Evolutionary conservation across 768 basidiomycete genomes (phyloP).

Genomic region (Tylopilus subfusipes): DNA sequence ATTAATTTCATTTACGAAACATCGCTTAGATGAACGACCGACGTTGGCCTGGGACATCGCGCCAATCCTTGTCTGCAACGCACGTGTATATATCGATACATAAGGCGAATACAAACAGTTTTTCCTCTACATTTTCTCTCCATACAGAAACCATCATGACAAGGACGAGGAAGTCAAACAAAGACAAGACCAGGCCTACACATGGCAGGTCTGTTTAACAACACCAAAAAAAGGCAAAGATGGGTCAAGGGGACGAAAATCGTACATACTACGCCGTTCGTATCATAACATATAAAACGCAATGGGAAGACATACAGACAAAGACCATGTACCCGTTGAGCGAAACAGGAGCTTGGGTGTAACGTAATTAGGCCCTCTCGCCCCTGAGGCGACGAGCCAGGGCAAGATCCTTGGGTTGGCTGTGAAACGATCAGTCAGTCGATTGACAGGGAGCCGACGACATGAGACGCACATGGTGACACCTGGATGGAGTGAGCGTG

Average conservation of each 20-base stretch:
- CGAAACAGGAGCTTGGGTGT: background rate
- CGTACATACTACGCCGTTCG: constrained; percentile 31
- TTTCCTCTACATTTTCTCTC: constrained; percentile 18
- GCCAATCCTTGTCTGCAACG: constrained; percentile 13
- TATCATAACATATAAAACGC: constrained; percentile 24
- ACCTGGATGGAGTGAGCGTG: constrained; percentile 29
- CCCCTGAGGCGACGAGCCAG: constrained; percentile 84
- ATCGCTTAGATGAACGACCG: background rate
- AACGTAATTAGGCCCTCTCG: constrained; percentile 59
- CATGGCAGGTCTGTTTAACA: background rate
- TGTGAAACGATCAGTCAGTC: constrained; percentile 30
- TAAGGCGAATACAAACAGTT: constrained; percentile 26
- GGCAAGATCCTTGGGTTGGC: constrained; percentile 87
- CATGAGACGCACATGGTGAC: constrained; percentile 51
- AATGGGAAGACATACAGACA: constrained; percentile 15
- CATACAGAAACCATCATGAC: background rate
- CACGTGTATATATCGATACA: constrained; percentile 25
- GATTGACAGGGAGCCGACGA: background rate
- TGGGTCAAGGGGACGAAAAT: constrained; percentile 9
- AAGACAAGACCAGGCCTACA: background rate
- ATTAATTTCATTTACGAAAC: background rate
- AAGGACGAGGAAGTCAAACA: background rate
- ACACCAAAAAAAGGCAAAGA: constrained; percentile 6
- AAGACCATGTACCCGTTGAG: background rate
- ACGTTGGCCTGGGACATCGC: constrained; percentile 22